These are phyloP conservation scores for Pichia inconspicua DNA, from an alignment of 1,139 yeast genomes.

Conservation along the genomic window DNA sequence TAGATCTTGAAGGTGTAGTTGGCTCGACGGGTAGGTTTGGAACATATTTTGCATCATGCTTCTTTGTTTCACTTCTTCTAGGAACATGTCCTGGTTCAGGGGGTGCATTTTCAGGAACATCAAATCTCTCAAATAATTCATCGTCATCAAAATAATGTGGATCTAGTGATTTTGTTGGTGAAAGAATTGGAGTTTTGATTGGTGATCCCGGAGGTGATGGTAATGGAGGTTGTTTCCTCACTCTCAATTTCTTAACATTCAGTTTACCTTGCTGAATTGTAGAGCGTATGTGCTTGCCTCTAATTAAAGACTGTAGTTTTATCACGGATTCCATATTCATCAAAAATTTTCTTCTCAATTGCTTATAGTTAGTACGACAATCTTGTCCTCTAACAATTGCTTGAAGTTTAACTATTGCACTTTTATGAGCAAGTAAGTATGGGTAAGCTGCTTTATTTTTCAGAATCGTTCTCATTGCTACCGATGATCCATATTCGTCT, in stretches of 20 bases:
- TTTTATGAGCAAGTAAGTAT: constrained; percentile 13
- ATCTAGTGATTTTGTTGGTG: not conserved
- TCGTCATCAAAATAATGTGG: constrained; percentile 8
- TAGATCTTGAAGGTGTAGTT: constrained; percentile 1
- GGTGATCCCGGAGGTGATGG: not conserved
- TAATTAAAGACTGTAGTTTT: constrained; percentile 27
- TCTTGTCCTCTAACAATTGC: constrained; percentile 27
- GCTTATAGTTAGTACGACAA: constrained; percentile 18
- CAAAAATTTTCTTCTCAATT: constrained; percentile 15
- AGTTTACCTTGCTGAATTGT: not conserved
- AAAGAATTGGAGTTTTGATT: not conserved
- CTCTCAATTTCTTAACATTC: not conserved
- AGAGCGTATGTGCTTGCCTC: constrained; percentile 23
- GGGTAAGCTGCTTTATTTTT: constrained; percentile 14
- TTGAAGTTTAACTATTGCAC: constrained; percentile 14
- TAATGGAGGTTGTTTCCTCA: not conserved
- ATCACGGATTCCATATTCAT: constrained; percentile 18
- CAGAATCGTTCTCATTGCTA: constrained; percentile 15
- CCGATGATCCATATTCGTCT: constrained; percentile 15
- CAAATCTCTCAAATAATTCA: constrained; percentile 14
- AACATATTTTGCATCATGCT: constrained; percentile 8
- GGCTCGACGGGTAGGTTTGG: constrained; percentile 11
- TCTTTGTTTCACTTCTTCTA: constrained; percentile 7
- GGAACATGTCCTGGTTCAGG: constrained; percentile 9
- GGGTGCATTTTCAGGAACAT: constrained; percentile 1